Percentiles rank a stretch among this genome's conserved stretches.
phyloP scores from a whole-genome alignment of 495 filamentous ascomycete genomes.

The Penicillium maclennaniae region DNA sequence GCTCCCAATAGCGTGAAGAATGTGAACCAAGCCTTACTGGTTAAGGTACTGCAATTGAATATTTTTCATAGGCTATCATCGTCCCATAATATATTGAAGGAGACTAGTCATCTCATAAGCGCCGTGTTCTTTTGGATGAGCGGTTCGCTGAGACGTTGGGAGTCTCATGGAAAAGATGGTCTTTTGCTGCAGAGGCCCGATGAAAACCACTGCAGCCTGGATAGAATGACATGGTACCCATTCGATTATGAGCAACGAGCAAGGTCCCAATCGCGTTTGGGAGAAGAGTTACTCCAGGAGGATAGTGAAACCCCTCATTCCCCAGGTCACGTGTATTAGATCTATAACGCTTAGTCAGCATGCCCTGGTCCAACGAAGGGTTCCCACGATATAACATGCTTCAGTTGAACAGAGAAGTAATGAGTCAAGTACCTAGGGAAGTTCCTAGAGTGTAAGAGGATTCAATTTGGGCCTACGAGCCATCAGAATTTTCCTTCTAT shows the following conservation, averaged over 20 bases:
- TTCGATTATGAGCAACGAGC: constrained; percentile 1
- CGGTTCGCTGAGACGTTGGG: constrained; percentile 29
- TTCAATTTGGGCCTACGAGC: too few relatives aligned
- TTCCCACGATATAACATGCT: background rate
- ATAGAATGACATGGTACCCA: constrained; percentile 2
- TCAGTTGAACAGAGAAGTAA: background rate
- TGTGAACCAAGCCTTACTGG: constrained; percentile 15
- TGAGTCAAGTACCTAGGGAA: too few relatives aligned
- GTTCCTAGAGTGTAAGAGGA: too few relatives aligned
- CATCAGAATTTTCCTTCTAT: too few relatives aligned
- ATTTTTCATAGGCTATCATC: constrained; percentile 21
- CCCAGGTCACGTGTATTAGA: constrained; percentile 15
- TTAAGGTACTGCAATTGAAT: constrained; percentile 8
- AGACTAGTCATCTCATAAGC: constrained; percentile 38
- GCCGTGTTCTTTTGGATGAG: constrained; percentile 27
- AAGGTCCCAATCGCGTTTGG: constrained; percentile 3
- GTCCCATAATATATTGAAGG: constrained; percentile 30
- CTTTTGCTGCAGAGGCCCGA: constrained; percentile 11
- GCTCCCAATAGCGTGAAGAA: constrained; percentile 20
- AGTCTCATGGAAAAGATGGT: constrained; percentile 19
- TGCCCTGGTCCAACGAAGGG: too few relatives aligned
- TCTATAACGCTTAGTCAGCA: constrained; percentile 4
- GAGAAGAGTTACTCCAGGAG: constrained; percentile 4
- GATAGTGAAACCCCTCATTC: constrained; percentile 19
- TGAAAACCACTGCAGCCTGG: constrained; percentile 3